Base-by-base conservation (phyloP, 345 rosid genomes). In the Populus alba region DNA sequence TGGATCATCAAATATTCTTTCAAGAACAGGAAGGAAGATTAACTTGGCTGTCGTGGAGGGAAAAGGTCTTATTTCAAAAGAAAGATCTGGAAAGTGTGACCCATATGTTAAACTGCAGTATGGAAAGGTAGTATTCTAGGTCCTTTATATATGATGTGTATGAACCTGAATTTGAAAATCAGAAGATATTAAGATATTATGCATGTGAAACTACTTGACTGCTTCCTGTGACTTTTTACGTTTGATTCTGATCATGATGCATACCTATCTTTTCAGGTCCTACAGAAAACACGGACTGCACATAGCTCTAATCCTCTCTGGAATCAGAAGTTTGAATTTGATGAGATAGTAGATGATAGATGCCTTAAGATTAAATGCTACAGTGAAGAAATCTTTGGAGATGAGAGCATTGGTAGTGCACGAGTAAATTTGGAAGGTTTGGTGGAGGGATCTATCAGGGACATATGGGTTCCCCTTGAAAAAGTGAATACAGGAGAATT, bases 391-490 rank as follows among this genome's bases (percentile, higher is more conserved):
- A 86, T 68, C 67, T 91, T 94, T 86, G 98, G 97, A 75, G 95
- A 90, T 45, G 97, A 94, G 11, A 89, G 72, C 85, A 88, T 91
- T 27, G 99, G 99, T 45, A 89, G 88, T 66, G 98, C 99, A 71
- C 88, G 94, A 17, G 88, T 96, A 77, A 94, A 88, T 83, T 85
- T 96, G 81, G 97, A 92, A 87, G 99, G 98, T 75, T 82, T 94
- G 63, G 81, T 80, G 15, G 97, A 90, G 80, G 91, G 99, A 27
- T 89, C 84, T 57, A 71, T 83, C 70, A 87, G 91, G 83, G 91
- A 96, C 80, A 84, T 90, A 41, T 96, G 98, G 97, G 78, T 94
- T 74, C 99, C 98, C 45, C 97, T 94, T 31, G 98, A 96, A 86
- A 95, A 90, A 76, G 99, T 89, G 53, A 92, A 73, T 81, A 89